Evolutionary conservation across 345 rosid genomes (phyloP).

Genomic region (Geranium brycei): DNA sequence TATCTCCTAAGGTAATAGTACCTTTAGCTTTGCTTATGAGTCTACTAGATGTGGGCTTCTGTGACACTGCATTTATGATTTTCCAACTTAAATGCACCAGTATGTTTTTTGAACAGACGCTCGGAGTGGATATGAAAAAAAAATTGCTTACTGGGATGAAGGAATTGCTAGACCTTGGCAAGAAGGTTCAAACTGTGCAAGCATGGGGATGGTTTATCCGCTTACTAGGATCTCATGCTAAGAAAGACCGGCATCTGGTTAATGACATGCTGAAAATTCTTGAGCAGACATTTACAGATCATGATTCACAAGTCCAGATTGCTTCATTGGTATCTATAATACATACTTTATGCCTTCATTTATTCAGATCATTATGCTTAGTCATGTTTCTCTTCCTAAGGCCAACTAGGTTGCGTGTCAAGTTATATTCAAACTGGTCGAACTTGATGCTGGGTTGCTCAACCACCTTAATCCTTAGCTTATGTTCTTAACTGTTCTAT

Average conservation of each 20-base stretch:
- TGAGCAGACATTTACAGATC: constrained; percentile 40
- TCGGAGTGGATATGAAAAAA: constrained; percentile 28
- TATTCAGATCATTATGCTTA: not conserved
- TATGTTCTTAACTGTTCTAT: not conserved
- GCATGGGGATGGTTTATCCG: constrained; percentile 56
- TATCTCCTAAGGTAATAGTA: too few relatives aligned
- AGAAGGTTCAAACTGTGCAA: constrained; percentile 36
- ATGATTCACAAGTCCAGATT: constrained; percentile 39
- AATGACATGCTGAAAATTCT: constrained; percentile 47
- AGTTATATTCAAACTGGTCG: not conserved
- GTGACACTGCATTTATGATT: not conserved
- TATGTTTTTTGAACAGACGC: constrained; percentile 23
- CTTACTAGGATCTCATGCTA: constrained; percentile 28
- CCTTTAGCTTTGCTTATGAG: too few relatives aligned
- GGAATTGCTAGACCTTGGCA: constrained; percentile 29
- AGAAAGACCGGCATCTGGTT: constrained; percentile 26
- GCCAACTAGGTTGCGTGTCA: not conserved
- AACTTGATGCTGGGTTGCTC: not conserved
- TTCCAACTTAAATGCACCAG: not conserved
- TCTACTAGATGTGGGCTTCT: too few relatives aligned
- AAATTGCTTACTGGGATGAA: constrained; percentile 29
- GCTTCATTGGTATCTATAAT: constrained; percentile 37
- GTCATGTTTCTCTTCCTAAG: not conserved
- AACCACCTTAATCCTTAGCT: not conserved
- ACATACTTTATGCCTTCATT: not conserved